A percentile compares a stretch with the other conserved stretches of the same genome.
These are phyloP conservation scores for Nemania sp. DNA, from an alignment of 2,329 filamentous ascomycete genomes.

Conservation along the genomic window DNA sequence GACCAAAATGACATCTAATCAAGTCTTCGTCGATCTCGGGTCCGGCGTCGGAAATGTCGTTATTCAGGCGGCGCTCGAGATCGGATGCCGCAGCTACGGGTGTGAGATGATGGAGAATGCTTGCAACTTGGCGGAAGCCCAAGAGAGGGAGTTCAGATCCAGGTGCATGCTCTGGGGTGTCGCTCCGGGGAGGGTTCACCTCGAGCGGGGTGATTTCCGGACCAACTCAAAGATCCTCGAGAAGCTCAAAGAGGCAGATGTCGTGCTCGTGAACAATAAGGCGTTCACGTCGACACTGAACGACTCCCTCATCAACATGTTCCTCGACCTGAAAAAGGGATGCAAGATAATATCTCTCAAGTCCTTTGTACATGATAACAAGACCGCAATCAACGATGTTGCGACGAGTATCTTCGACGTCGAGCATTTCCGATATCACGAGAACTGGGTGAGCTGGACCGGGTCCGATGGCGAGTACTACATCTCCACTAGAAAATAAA, in stretches of 20 bases:
- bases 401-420: slow-evolving; percentile 78
- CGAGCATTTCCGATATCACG: slow-evolving; percentile 63
- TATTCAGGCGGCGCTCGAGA: slow-evolving; percentile 88
- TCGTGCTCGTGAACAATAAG: slow-evolving; percentile 98
- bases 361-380: slow-evolving; percentile 82
- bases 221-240: slow-evolving; percentile 71
- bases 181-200: slow-evolving; percentile 74
- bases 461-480: slow-evolving; percentile 83
- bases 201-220: slow-evolving; percentile 85
- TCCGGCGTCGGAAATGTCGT: slow-evolving; percentile 97
- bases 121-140: slow-evolving; percentile 77
- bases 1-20: slow-evolving; percentile 76
- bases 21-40: slow-evolving; percentile 92
- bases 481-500: slow-evolving; percentile 76
- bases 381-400: slow-evolving; percentile 78
- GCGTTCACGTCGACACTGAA: slow-evolving; percentile 90
- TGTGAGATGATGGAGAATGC: slow-evolving; percentile 96
- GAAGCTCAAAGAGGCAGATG: slow-evolving; percentile 82
- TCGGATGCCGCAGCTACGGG: slow-evolving; percentile 93
- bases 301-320: slow-evolving; percentile 81
- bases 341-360: slow-evolving; percentile 90
- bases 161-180: slow-evolving; percentile 90
- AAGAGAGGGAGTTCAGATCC: slow-evolving; percentile 81
- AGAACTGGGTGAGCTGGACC: slow-evolving; percentile 89
- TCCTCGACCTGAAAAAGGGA: slow-evolving; percentile 89